A percentile compares a stretch with the other conserved stretches of the same genome.
phyloP scores from a whole-genome alignment of 2,329 filamentous ascomycete genomes.

The Phaeophleospora eucalypticola region DNA sequence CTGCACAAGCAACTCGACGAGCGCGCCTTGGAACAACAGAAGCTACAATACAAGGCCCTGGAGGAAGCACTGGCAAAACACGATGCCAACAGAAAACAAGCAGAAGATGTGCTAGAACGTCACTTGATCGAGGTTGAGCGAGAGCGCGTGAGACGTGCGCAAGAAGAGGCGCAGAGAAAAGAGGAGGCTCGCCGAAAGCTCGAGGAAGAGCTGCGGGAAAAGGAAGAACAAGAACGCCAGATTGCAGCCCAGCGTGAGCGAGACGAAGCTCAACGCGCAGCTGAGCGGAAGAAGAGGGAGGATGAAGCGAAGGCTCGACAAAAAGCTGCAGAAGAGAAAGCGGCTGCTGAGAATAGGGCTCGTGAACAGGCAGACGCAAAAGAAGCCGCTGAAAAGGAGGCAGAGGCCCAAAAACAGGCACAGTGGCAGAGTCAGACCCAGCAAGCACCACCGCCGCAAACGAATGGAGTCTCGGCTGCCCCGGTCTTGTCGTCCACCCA shows the following conservation, averaged over 20 bases:
- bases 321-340: slow-evolving; percentile 3
- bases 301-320: slow-evolving; percentile 2
- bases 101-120: slow-evolving; percentile 14
- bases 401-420: slow-evolving; percentile 4
- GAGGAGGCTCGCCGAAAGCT: slow-evolving; percentile 16
- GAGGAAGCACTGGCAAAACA: slow-evolving; percentile 18
- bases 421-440: slow-evolving; percentile 5
- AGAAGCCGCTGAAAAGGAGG: slow-evolving; percentile 1
- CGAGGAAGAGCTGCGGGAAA: slow-evolving; percentile 10
- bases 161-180: slow-evolving; percentile 9
- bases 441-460: slow-evolving; percentile 1
- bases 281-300: slow-evolving; percentile 6
- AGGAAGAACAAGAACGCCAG: slow-evolving; percentile 8
- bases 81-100: slow-evolving; percentile 14
- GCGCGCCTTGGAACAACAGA: slow-evolving; percentile 14
- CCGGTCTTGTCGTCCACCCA: background rate
- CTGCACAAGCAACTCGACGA: slow-evolving; percentile 19
- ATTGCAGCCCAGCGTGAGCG: background rate
- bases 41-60: slow-evolving; percentile 18
- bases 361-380: slow-evolving; percentile 11
- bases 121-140: slow-evolving; percentile 16
- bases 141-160: slow-evolving; percentile 11
- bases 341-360: slow-evolving; percentile 3
- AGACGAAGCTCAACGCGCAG: slow-evolving; percentile 7
- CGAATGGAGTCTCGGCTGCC: slow-evolving; percentile 1